Evolutionary conservation across 108 stramenopile genomes (phyloP), one percentile per base, ranked within the genome.

Genomic region (Nitzschia putrida): DNA sequence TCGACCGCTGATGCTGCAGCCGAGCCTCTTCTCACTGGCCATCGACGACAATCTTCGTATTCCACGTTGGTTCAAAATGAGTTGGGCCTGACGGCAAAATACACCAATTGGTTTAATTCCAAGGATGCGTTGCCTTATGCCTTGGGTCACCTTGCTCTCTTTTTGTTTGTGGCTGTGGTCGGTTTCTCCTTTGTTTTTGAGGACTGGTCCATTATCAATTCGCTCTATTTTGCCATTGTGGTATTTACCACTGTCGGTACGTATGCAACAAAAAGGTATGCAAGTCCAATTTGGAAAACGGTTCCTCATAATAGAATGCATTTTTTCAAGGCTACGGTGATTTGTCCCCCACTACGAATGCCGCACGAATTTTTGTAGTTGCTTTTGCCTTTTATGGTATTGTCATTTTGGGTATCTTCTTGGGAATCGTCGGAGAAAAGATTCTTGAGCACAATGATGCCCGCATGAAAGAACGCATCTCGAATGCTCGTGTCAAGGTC

Each of bases 171-270:
- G 16, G 77, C 69, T 9, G 65, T 81, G 11, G 21, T 79, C 0
- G 73, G 67, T 7, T 86, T 78, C 61, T 79, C 78, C 40, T 83
- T 71, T 47, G 53, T 80, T 9, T 81, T 83, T 47, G 83, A 84
- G 47, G n/a, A 77, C n/a, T 86, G 85, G 83, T 45, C 81, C 20
- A 69, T 86, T 43, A 18, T 80, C n/a, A 77, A 83, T 51, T 83
- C 83, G 10, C 34, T 88, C 16, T 89, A 89, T 61, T 89, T 89
- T 64, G 57, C 79, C 18, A 71, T 87, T 10, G 85, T 88, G 23
- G 81, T 87, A 2, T 86, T 87, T 60, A 87, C 85, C 20, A 87
- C 87, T 14, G 78, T 83, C 21, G 85, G 85, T 81, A 80, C 47
- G 74, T 56, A 26, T 61, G 22, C 54, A 55, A 55, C 6, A 55